phyloP scores from a whole-genome alignment of 768 basidiomycete genomes.

The Lactarius sp. region DNA sequence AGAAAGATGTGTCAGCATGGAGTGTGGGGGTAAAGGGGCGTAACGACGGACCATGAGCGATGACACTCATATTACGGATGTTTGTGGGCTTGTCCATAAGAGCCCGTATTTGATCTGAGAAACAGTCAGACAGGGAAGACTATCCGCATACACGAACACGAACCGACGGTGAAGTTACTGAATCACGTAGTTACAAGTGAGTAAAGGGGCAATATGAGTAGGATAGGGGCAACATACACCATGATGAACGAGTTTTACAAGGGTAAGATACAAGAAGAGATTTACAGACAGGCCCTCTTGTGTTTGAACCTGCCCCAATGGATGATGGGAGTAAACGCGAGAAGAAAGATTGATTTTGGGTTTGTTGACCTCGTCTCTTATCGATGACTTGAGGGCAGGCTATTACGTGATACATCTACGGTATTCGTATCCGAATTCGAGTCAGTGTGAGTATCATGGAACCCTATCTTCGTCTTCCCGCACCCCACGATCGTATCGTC shows the following conservation, averaged over 20 bases:
- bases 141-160: conserved; percentile 6
- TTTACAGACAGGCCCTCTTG: background rate
- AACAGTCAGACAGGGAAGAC: conserved; percentile 31
- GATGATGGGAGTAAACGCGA: conserved; percentile 17
- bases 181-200: background rate
- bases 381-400: conserved; percentile 36
- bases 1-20: conserved; percentile 7
- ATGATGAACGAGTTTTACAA: conserved; percentile 56
- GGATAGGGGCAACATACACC: conserved; percentile 58
- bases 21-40: conserved; percentile 26
- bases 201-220: background rate
- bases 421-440: conserved; percentile 29
- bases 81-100: conserved; percentile 90
- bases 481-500: conserved; percentile 49
- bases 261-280: conserved; percentile 24
- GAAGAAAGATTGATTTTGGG: background rate
- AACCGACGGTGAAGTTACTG: conserved; percentile 27
- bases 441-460: conserved; percentile 43
- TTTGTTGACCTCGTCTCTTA: conserved; percentile 33
- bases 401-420: background rate
- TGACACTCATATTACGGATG: conserved; percentile 94
- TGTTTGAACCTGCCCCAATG: conserved; percentile 16
- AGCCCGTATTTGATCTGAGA: conserved; percentile 73
- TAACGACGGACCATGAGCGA: conserved; percentile 70
- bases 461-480: conserved; percentile 50